phyloP scores from a whole-genome alignment of 2,329 filamentous ascomycete species.

The Colletotrichum tamarilloi region DNA sequence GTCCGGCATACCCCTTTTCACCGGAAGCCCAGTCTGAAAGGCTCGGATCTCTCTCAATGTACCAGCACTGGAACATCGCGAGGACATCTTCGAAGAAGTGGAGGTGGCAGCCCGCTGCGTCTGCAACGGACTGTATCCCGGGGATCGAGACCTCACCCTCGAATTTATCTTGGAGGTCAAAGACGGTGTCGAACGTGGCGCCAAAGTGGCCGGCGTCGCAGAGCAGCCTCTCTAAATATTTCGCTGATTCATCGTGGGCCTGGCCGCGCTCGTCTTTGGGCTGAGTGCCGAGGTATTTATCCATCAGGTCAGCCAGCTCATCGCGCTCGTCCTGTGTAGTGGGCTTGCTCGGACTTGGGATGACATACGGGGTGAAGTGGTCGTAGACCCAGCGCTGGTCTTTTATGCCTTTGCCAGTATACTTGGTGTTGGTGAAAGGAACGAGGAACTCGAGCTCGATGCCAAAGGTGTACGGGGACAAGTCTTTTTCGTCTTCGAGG shows the following conservation, averaged over 20 bases:
- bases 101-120: not conserved
- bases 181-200: not conserved
- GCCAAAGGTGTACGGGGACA: constrained; percentile 26
- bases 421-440: not conserved
- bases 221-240: not conserved
- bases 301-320: not conserved
- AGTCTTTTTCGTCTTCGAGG: not conserved
- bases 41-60: constrained; percentile 8
- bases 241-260: not conserved
- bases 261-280: not conserved
- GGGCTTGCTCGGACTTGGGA: not conserved
- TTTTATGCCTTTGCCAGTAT: not conserved
- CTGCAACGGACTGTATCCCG: not conserved
- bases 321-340: not conserved
- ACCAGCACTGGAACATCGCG: constrained; percentile 10
- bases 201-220: not conserved
- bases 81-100: not conserved
- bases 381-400: constrained; percentile 19
- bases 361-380: not conserved
- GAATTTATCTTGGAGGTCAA: not conserved
- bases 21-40: not conserved
- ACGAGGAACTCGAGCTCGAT: constrained; percentile 29
- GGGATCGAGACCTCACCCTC: not conserved
- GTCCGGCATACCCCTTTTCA: constrained; percentile 16
- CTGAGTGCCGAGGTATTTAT: not conserved